Base-by-base conservation (phyloP, 1,284 basidiomycete species). In the Entoloma clypeatum region DNA sequence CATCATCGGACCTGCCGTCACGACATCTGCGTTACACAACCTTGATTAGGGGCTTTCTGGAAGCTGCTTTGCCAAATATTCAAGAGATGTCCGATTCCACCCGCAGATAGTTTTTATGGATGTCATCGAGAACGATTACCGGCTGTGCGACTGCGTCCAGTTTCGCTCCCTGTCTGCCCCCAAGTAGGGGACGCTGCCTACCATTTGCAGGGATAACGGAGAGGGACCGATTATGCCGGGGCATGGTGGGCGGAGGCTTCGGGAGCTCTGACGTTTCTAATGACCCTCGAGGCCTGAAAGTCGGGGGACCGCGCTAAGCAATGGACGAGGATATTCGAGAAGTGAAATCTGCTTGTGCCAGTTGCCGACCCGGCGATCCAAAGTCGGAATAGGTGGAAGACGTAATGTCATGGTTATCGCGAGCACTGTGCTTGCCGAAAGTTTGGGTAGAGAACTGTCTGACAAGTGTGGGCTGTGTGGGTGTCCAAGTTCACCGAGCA, bases 171-270 rank as follows among this genome's bases (percentile, higher is more conserved):
- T 32, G 16, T 29, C 41, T 39, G 5, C 38, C 36, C 8, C 26
- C 22, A 9, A 48, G 40, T 10, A 50, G 27, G 14, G 45, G 8
- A 28, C 44, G 36, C 23, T 54, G 48, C 22, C 38, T 47, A 14
- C 40, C 43, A 36, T 44, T 22, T 11, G 41, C 21, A n/a, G 47
- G 33, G n/a, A 34, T 34, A 8, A 37, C 44, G 3, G 50, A 49
- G 35, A 48, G 41, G 6, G 50, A 50, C 16, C 40, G 47, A 23
- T 41, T 45, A 32, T 51, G 47, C 14, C 36, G 44, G 7, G 45
- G 29, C 8, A 26, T 32, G 13, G 18, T 40, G 5, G 47, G 42
- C 24, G 45, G 40, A 30, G 41, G 36, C 18, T 22, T 18, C 8
- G 36, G 17, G 9, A 36, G 35, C 18, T 18, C 36, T 31, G 22